Percentiles rank a stretch among this genome's conserved stretches.
These are phyloP conservation scores for Schwanniomyces vanrijiae DNA, from an alignment of 805 yeast genomes.

Conservation along the genomic window DNA sequence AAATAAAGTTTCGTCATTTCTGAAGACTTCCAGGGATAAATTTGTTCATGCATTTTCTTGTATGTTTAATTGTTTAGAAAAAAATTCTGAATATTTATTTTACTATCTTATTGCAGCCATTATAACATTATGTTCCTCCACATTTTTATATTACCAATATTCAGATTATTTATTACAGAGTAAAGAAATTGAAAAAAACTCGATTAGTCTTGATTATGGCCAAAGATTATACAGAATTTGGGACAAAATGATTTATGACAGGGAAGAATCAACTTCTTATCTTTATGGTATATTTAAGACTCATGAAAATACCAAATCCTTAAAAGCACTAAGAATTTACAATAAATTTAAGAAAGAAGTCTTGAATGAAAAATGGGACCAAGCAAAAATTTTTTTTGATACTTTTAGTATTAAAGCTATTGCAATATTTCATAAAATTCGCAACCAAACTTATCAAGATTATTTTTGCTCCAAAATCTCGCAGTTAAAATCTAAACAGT, in stretches of 20 bases:
- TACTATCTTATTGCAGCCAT: constrained; percentile 11
- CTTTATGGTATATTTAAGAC: constrained; percentile 2
- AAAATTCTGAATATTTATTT: constrained; percentile 15
- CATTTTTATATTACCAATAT: not conserved
- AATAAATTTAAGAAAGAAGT: not conserved
- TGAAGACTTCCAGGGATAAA: not conserved
- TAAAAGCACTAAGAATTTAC: constrained; percentile 1
- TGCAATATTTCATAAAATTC: not conserved
- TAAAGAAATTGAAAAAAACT: not conserved
- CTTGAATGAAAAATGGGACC: not conserved
- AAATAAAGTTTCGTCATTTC: not conserved
- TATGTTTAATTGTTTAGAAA: constrained; percentile 7
- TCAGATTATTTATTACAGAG: not conserved
- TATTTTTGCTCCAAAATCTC: not conserved
- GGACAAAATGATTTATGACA: constrained; percentile 11
- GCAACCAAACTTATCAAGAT: not conserved
- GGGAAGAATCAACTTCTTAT: not conserved
- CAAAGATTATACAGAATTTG: constrained; percentile 4
- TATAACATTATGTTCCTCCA: not conserved
- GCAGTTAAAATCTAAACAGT: not conserved
- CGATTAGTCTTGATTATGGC: not conserved
- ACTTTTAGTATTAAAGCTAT: not conserved
- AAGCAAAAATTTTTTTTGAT: not conserved
- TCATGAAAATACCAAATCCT: not conserved
- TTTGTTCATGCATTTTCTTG: not conserved